Evolutionary conservation across 805 yeast species (phyloP).

Genomic region (Pachysolen tannophilus): DNA sequence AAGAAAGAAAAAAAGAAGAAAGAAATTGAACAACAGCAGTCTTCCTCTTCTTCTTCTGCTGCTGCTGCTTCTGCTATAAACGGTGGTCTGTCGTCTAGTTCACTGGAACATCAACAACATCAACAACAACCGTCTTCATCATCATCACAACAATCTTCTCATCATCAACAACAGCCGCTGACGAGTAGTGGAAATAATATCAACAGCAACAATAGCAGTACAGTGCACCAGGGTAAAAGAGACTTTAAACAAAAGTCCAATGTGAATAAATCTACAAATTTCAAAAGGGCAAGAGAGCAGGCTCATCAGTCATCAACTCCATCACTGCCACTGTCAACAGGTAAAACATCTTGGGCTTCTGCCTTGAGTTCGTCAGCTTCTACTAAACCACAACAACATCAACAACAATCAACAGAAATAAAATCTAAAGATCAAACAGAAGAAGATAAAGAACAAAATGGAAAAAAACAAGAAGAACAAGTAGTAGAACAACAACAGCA

Average conservation of each 20-base stretch:
- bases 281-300: no score
- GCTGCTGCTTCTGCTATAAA: slow-evolving; percentile 1
- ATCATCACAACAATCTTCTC: slow-evolving; percentile 4
- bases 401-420: not conserved
- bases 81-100: no score
- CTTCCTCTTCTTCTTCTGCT: no score
- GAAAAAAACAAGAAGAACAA: slow-evolving; percentile 5
- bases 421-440: slow-evolving; percentile 6
- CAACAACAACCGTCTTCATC: slow-evolving; percentile 3
- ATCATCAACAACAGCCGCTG: no score
- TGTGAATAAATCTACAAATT: no score
- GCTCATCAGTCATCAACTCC: slow-evolving; percentile 4
- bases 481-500: slow-evolving; percentile 5
- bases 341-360: slow-evolving; percentile 25
- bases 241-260: no score
- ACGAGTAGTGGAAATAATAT: slow-evolving; percentile 3
- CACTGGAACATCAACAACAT: slow-evolving; percentile 3
- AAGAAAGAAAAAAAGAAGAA: slow-evolving; percentile 46
- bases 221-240: no score
- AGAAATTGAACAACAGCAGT: slow-evolving; percentile 9
- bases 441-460: slow-evolving; percentile 11
- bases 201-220: slow-evolving; percentile 3
- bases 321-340: slow-evolving; percentile 10
- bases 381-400: slow-evolving; percentile 10
- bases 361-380: slow-evolving; percentile 18